These are phyloP conservation scores for Monosporascus sp. DNA, from an alignment of 2,329 filamentous ascomycete genomes.

Conservation along the genomic window DNA sequence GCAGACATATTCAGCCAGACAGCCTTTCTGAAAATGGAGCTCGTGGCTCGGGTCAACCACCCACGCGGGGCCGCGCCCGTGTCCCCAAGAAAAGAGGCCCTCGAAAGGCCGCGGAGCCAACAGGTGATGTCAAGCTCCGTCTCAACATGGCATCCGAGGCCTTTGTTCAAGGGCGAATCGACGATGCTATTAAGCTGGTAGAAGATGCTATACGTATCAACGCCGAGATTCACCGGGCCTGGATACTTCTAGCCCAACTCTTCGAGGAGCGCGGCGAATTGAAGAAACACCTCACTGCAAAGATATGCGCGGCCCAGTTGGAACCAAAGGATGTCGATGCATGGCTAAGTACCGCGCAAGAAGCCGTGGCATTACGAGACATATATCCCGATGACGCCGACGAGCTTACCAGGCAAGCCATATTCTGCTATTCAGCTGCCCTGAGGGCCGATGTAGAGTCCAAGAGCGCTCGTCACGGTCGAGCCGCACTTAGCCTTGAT, in stretches of 20 bases:
- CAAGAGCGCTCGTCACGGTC: conserved; percentile 52
- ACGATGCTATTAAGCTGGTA: conserved; percentile 51
- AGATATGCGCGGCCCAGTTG: conserved; percentile 57
- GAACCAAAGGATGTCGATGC: conserved; percentile 53
- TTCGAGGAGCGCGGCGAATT: conserved; percentile 54
- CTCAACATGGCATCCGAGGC: conserved; percentile 62
- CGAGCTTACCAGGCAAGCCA: conserved; percentile 46
- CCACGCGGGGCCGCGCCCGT: conserved; percentile 7
- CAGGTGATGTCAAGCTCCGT: conserved; percentile 64
- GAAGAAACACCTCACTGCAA: conserved; percentile 52
- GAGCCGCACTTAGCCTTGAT: conserved; percentile 53
- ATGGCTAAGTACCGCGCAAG: conserved; percentile 55
- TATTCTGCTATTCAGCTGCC: conserved; percentile 55
- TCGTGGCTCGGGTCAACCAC: neutral
- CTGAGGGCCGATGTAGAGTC: conserved; percentile 52
- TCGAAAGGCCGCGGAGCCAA: conserved; percentile 60
- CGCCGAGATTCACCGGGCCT: conserved; percentile 60
- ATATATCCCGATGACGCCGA: conserved; percentile 39
- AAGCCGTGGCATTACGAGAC: conserved; percentile 45
- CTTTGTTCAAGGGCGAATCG: conserved; percentile 58
- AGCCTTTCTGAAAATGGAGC: neutral
- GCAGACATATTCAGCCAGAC: neutral
- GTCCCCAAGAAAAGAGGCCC: conserved; percentile 35
- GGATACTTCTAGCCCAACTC: conserved; percentile 56
- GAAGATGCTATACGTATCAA: conserved; percentile 64